Evolutionary conservation across 129 eudicot species (phyloP).

Genomic region (Smallanthus sonchifolius): DNA sequence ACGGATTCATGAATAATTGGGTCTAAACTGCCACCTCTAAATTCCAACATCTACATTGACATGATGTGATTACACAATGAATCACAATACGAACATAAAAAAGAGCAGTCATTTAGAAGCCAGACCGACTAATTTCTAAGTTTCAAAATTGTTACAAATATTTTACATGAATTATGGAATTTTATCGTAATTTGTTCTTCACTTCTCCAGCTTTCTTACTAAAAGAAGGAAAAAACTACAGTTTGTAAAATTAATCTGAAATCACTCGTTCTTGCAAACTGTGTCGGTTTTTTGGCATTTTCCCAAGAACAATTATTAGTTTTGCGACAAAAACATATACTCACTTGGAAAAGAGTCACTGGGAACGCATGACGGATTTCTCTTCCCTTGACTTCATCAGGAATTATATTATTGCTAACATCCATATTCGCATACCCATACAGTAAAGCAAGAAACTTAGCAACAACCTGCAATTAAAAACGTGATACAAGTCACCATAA

Average conservation of each 20-base stretch:
- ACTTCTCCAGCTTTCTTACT: not conserved
- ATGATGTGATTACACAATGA: not conserved
- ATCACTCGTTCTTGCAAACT: too few species aligned
- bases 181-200: not conserved
- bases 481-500: not conserved
- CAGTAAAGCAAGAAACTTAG: conserved; percentile 63
- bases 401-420: conserved; percentile 53
- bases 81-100: not conserved
- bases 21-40: not conserved
- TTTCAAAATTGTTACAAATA: not conserved
- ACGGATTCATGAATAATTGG: not conserved
- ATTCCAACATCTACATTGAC: not conserved
- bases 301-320: too few species aligned
- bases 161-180: not conserved
- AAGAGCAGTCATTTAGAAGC: not conserved
- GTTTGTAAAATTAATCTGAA: too few species aligned
- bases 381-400: conserved; percentile 93
- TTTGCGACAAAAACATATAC: conserved; percentile 2
- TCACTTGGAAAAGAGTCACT: conserved; percentile 83
- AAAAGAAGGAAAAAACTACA: too few species aligned
- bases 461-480: conserved; percentile 61
- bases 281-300: too few species aligned
- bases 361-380: conserved; percentile 86
- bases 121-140: not conserved
- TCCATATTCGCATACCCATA: conserved; percentile 68